phyloP scores from a whole-genome alignment of 495 filamentous ascomycete species.

The Durotheca rogersii region DNA sequence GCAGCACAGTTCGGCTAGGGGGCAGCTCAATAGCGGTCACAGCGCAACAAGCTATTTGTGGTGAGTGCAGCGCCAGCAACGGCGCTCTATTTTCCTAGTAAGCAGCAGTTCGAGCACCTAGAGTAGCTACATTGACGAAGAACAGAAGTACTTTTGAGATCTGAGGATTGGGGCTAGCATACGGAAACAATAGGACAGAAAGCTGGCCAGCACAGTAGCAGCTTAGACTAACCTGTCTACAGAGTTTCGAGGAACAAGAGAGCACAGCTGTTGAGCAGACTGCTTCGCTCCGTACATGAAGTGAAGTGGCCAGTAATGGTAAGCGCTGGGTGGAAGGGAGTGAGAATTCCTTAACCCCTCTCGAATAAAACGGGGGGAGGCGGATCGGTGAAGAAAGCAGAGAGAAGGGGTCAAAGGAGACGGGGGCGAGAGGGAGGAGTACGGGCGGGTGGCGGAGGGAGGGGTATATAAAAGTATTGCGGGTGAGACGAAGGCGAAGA shows the following conservation, averaged over 20 bases:
- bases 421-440: slow-evolving; percentile 2
- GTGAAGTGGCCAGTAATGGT: slow-evolving; percentile 15
- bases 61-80: slow-evolving; percentile 4
- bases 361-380: not conserved
- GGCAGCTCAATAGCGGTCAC: not conserved
- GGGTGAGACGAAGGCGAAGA: not conserved
- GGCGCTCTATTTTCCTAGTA: slow-evolving; percentile 26
- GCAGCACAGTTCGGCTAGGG: not conserved
- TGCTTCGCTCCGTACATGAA: slow-evolving; percentile 15
- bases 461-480: slow-evolving; percentile 13
- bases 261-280: slow-evolving; percentile 9
- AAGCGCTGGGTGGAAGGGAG: slow-evolving; percentile 1
- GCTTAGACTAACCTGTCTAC: slow-evolving; percentile 15
- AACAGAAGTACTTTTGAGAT: no score
- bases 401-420: not conserved
- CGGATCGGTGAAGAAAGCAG: not conserved
- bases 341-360: no score
- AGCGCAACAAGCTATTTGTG: slow-evolving; percentile 16
- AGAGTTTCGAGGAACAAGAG: slow-evolving; percentile 8
- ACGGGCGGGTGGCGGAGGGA: slow-evolving; percentile 1
- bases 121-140: slow-evolving; percentile 12
- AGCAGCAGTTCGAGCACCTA: slow-evolving; percentile 14
- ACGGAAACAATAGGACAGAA: slow-evolving; percentile 10
- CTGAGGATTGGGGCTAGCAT: slow-evolving; percentile 5
- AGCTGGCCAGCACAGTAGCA: slow-evolving; percentile 4